Conservation (phyloP, 1,284 basidiomycete genomes). For the Melampsora larici-populina region DNA sequence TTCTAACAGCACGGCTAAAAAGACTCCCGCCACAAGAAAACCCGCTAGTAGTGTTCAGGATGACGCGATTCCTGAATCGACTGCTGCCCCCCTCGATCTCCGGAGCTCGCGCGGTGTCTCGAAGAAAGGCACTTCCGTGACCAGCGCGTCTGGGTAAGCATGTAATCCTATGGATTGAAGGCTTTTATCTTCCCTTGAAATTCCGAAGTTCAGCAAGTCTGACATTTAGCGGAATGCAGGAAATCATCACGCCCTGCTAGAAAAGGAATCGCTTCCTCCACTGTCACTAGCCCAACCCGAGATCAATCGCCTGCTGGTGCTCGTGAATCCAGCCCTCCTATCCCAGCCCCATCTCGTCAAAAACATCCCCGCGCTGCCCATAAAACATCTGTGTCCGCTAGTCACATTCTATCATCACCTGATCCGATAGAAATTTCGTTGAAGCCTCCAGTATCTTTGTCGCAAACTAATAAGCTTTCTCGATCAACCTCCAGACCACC, state of each 20-base stretch:
- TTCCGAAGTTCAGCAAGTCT: too few species aligned
- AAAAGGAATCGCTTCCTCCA: too few species aligned
- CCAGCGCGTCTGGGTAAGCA: too few species aligned
- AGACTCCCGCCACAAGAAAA: slow-evolving; percentile 4
- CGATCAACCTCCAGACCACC: slow-evolving; percentile 25
- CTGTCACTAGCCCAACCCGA: too few species aligned
- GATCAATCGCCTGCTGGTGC: too few species aligned
- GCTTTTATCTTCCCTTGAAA: too few species aligned
- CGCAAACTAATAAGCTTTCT: slow-evolving; percentile 10
- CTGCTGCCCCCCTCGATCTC: not conserved
- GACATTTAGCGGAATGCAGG: too few species aligned
- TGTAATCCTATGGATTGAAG: too few species aligned
- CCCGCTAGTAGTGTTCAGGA: not conserved
- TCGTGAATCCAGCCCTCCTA: too few species aligned
- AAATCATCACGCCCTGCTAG: too few species aligned
- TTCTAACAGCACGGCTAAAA: not conserved
- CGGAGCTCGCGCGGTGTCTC: too few species aligned
- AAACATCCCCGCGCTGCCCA: slow-evolving; percentile 8
- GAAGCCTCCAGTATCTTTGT: slow-evolving; percentile 21
- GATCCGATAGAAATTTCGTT: slow-evolving; percentile 11
- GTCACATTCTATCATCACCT: not conserved
- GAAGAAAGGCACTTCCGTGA: too few species aligned
- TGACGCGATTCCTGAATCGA: not conserved
- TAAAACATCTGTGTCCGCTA: not conserved
- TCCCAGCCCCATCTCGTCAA: slow-evolving; percentile 1